A percentile compares a stretch with the other conserved stretches of the same genome.
Conservation (phyloP, 192 early-diverging fungal genomes). For the Helicostylum pulchrum region DNA sequence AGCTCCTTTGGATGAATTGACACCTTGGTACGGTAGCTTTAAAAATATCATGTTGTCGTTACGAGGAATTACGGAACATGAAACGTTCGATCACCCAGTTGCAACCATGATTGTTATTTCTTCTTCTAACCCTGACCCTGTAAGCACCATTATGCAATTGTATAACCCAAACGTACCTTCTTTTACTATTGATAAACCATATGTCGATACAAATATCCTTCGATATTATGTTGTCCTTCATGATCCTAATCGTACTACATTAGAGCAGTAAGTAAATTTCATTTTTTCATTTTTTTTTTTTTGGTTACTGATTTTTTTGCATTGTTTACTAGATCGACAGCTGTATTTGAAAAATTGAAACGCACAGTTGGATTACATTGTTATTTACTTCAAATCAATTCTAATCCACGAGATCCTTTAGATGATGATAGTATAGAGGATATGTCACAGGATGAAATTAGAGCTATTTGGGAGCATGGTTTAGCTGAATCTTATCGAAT, state of each 20-base stretch:
- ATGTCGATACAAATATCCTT: conserved; percentile 75
- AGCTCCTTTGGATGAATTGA: conserved; percentile 51
- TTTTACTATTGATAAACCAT: conserved; percentile 63
- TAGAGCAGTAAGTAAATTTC: conserved; percentile 55
- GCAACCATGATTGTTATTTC: conserved; percentile 67
- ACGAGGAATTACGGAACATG: conserved; percentile 79
- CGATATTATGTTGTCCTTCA: conserved; percentile 84
- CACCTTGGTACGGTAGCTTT: conserved; percentile 87
- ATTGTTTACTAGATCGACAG: conserved; percentile 48
- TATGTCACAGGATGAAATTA: conserved; percentile 1
- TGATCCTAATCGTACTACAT: conserved; percentile 58
- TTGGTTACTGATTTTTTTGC: not conserved
- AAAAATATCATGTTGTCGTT: conserved; percentile 57
- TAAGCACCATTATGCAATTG: conserved; percentile 61
- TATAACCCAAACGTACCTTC: conserved; percentile 50
- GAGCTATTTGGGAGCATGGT: conserved; percentile 9
- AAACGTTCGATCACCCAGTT: conserved; percentile 93
- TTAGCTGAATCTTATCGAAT: conserved; percentile 6
- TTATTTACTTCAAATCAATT: conserved; percentile 61
- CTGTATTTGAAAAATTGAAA: conserved; percentile 60
- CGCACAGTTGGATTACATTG: conserved; percentile 62
- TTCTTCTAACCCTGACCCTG: conserved; percentile 71
- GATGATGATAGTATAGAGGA: not conserved
- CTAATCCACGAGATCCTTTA: conserved; percentile 25
- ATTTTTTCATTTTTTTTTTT: not conserved